Evolutionary conservation across 1,284 basidiomycete genomes (phyloP).

Genomic region (Wolfiporia cocos): DNA sequence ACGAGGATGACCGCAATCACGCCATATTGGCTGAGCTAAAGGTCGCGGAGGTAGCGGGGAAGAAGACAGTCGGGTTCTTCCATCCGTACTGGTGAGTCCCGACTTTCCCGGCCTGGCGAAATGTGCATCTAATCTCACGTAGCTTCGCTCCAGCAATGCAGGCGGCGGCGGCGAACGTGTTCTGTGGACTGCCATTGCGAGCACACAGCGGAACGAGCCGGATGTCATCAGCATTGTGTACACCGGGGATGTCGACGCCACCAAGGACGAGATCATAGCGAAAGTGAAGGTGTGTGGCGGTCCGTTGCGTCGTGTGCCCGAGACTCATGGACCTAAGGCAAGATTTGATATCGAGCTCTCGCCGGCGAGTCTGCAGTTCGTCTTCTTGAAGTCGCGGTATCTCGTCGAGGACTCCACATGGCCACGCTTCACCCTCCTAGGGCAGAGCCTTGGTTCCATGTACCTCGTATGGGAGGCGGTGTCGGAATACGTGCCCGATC

Average conservation of each 20-base stretch:
- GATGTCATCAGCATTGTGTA: slow-evolving; percentile 82
- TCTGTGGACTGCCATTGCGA: slow-evolving; percentile 86
- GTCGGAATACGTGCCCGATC: slow-evolving; percentile 71
- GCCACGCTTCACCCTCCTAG: slow-evolving; percentile 86
- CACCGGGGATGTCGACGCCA: slow-evolving; percentile 78
- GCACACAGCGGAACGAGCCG: slow-evolving; percentile 70
- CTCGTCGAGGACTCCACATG: slow-evolving; percentile 83
- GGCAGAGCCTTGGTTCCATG: slow-evolving; percentile 88
- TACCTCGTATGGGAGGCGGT: slow-evolving; percentile 81
- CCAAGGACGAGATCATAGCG: slow-evolving; percentile 77
- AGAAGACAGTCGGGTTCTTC: slow-evolving; percentile 78
- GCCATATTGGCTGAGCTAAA: slow-evolving; percentile 8
- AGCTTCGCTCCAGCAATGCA: slow-evolving; percentile 70
- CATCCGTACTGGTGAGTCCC: slow-evolving; percentile 87
- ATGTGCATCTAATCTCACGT: slow-evolving; percentile 30
- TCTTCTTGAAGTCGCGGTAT: slow-evolving; percentile 68
- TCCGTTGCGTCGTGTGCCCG: too few species aligned
- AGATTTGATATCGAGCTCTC: slow-evolving; percentile 81
- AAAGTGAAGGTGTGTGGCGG: slow-evolving; percentile 67
- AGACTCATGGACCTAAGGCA: slow-evolving; percentile 50
- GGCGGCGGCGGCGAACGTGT: slow-evolving; percentile 97
- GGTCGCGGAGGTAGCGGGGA: slow-evolving; percentile 12
- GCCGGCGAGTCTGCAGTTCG: slow-evolving; percentile 63
- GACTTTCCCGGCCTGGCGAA: slow-evolving; percentile 1
- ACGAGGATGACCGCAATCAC: not conserved